Conservation (phyloP, 805 yeast species). For the Candida hungchunana region DNA sequence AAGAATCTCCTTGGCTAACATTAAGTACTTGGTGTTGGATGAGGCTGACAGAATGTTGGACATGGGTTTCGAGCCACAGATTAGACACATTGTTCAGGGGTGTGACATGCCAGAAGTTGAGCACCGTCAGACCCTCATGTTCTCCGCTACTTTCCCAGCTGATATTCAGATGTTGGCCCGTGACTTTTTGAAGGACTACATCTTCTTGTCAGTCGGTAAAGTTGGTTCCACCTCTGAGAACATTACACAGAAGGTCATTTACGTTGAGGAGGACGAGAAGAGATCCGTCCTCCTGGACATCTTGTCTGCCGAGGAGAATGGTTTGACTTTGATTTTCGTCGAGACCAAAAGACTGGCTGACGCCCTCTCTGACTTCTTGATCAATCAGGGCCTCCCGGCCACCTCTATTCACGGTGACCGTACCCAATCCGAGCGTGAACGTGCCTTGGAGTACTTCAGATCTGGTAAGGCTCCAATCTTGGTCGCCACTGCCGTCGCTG, state of each 20-base stretch:
- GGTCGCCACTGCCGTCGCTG: slow-evolving; percentile 99
- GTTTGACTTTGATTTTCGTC: slow-evolving; percentile 90
- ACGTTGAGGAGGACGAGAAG: slow-evolving; percentile 92
- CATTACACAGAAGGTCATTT: slow-evolving; percentile 88
- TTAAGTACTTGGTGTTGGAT: slow-evolving; percentile 91
- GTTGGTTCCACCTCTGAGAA: slow-evolving; percentile 99
- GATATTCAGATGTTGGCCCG: slow-evolving; percentile 96
- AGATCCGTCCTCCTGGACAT: slow-evolving; percentile 86
- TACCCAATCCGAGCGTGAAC: slow-evolving; percentile 95
- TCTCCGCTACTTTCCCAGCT: slow-evolving; percentile 98
- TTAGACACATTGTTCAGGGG: slow-evolving; percentile 95
- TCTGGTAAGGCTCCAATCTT: slow-evolving; percentile 87
- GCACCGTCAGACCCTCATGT: slow-evolving; percentile 95
- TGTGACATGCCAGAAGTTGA: slow-evolving; percentile 95
- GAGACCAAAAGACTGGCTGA: slow-evolving; percentile 99
- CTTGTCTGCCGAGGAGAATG: slow-evolving; percentile 72
- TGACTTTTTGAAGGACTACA: slow-evolving; percentile 93
- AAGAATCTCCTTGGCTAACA: slow-evolving; percentile 79
- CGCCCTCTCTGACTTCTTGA: slow-evolving; percentile 85
- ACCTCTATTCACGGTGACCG: slow-evolving; percentile 99
- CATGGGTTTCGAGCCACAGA: slow-evolving; percentile 99
- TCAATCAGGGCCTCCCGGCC: slow-evolving; percentile 88
- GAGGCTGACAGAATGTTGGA: slow-evolving; percentile 99
- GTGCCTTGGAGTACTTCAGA: slow-evolving; percentile 92
- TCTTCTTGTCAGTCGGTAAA: slow-evolving; percentile 96